Evolutionary conservation across 2,329 filamentous ascomycete genomes (phyloP).

Genomic region (Clonostachys byssicola): DNA sequence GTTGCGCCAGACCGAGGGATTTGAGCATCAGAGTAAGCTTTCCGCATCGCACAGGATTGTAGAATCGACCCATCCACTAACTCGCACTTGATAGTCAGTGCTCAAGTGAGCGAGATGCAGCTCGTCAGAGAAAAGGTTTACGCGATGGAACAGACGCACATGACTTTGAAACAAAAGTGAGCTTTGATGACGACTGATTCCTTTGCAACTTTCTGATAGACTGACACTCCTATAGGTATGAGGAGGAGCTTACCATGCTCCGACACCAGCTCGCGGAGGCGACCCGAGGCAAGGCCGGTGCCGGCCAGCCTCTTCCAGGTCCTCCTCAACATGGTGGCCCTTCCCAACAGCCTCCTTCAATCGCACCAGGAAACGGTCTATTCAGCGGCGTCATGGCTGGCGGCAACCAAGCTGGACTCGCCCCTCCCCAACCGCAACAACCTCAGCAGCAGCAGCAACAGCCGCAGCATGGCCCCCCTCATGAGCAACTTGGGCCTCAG

Average conservation of each 20-base stretch:
- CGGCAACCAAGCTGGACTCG: conserved; percentile 76
- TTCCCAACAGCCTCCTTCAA: conserved; percentile 80
- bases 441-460: conserved; percentile 19
- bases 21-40: conserved; percentile 87
- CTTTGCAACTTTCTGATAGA: neutral
- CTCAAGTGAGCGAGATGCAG: conserved; percentile 92
- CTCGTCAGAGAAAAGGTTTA: conserved; percentile 92
- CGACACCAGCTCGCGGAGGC: conserved; percentile 82
- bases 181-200: conserved; percentile 19
- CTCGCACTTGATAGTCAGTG: conserved; percentile 60
- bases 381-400: conserved; percentile 97
- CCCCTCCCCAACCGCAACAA: conserved; percentile 69
- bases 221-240: conserved; percentile 63
- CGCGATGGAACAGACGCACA: conserved; percentile 84
- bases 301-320: conserved; percentile 57
- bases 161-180: conserved; percentile 88
- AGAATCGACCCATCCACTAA: conserved; percentile 4
- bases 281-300: conserved; percentile 46
- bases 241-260: conserved; percentile 82
- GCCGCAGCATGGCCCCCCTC: conserved; percentile 59
- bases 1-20: conserved; percentile 75
- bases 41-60: neutral
- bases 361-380: conserved; percentile 86
- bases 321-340: conserved; percentile 74
- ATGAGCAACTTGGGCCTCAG: conserved; percentile 50